A percentile compares a stretch with the other conserved stretches of the same genome.
Evolutionary conservation across 495 filamentous ascomycete species (phyloP).

Genomic region (Neurospora tetrasperma): DNA sequence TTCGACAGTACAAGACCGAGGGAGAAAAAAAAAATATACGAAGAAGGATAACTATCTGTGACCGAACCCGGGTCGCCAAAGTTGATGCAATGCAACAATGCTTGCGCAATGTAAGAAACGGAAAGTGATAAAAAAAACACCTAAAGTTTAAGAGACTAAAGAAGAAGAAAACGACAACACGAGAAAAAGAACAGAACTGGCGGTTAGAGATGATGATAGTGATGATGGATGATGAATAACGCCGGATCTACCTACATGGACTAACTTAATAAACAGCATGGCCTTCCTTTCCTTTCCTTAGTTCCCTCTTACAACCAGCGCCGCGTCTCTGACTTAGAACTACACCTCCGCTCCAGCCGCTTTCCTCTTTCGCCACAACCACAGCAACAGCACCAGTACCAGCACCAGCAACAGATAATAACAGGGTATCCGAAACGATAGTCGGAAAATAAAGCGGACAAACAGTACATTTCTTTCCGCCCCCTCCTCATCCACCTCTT

Average conservation of each 20-base stretch:
- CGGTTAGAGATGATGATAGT: not conserved
- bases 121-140: conserved; percentile 6
- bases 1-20: not conserved
- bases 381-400: not conserved
- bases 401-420: not conserved
- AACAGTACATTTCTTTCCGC: not conserved
- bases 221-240: not conserved
- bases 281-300: not conserved
- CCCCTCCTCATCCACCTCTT: not conserved
- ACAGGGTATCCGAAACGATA: not conserved
- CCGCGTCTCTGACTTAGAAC: not conserved
- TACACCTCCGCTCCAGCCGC: not conserved
- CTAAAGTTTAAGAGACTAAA: conserved; percentile 3
- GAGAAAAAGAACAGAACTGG: not conserved
- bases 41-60: not conserved
- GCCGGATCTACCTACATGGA: not conserved
- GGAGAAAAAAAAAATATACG: not conserved
- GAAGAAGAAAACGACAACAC: not conserved
- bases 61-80: conserved; percentile 13
- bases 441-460: not conserved
- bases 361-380: not conserved
- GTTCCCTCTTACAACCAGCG: not conserved
- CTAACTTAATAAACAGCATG: not conserved
- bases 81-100: conserved; percentile 10
- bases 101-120: not conserved